phyloP scores from a whole-genome alignment of 805 yeast species.

The Wickerhamomyces xylosicus region DNA sequence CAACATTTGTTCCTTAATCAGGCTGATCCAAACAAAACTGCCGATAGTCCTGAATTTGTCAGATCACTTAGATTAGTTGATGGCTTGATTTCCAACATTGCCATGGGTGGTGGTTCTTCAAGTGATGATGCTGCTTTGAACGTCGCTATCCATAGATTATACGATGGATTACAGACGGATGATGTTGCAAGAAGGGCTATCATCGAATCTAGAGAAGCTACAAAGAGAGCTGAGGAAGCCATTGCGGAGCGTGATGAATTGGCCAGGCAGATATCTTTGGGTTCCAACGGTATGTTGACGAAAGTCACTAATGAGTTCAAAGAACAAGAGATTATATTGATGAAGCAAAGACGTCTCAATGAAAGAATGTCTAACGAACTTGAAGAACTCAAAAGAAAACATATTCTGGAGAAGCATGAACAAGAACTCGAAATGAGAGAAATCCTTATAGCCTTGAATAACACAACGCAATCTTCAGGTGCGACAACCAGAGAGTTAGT shows the following conservation, averaged over 20 bases:
- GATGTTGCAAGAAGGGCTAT: conserved; percentile 74
- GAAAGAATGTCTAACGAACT: conserved; percentile 51
- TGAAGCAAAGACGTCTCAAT: conserved; percentile 49
- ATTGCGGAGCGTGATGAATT: conserved; percentile 51
- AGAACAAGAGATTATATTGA: conserved; percentile 51
- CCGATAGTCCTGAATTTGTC: conserved; percentile 33
- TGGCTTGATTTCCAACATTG: conserved; percentile 54
- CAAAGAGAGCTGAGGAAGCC: conserved; percentile 43
- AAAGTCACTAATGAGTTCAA: conserved; percentile 48
- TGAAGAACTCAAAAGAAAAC: conserved; percentile 48
- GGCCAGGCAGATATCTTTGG: conserved; percentile 56
- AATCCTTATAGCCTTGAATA: conserved; percentile 52
- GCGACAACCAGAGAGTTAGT: conserved; percentile 24
- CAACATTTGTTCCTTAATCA: conserved; percentile 40
- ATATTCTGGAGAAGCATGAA: conserved; percentile 55
- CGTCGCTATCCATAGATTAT: conserved; percentile 63
- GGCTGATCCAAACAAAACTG: conserved; percentile 27
- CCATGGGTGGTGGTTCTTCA: conserved; percentile 35
- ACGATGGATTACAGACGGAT: conserved; percentile 71
- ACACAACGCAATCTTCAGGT: conserved; percentile 22
- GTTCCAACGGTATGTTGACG: conserved; percentile 65
- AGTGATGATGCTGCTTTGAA: conserved; percentile 54
- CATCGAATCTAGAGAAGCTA: conserved; percentile 42
- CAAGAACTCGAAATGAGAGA: conserved; percentile 74
- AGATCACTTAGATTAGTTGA: conserved; percentile 54